Evolutionary conservation across 192 early-diverging fungal species (phyloP).

Genomic region (Umbelopsis sp.): DNA sequence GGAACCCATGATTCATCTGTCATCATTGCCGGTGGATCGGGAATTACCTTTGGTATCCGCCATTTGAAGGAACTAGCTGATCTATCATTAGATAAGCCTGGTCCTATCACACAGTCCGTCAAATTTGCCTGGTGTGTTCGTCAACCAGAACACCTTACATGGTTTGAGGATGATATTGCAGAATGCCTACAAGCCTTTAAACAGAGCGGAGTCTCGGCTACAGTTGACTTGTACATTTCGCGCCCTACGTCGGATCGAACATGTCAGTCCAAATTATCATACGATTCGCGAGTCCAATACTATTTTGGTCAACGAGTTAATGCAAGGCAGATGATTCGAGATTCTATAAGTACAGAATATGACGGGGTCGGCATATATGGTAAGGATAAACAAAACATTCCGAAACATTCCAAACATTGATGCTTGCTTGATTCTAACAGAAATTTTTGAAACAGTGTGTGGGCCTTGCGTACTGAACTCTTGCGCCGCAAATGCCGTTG

Average conservation of each 20-base stretch:
- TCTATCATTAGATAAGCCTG: background rate
- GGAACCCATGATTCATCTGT: constrained; percentile 21
- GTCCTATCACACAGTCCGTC: constrained; percentile 6
- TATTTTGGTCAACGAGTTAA: background rate
- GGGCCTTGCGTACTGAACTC: constrained; percentile 26
- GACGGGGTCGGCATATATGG: background rate
- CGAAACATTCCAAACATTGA: background rate
- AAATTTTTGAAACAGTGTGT: constrained; percentile 27
- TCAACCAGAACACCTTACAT: constrained; percentile 13
- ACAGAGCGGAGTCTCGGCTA: background rate
- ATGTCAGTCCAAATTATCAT: background rate
- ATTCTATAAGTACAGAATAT: background rate
- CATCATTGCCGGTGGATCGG: constrained; percentile 48
- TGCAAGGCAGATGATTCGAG: background rate
- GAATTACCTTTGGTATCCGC: constrained; percentile 46
- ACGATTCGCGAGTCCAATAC: background rate
- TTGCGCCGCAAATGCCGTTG: constrained; percentile 26
- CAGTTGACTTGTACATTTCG: background rate
- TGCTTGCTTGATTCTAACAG: background rate
- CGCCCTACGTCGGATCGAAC: background rate
- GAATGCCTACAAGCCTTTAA: constrained; percentile 16
- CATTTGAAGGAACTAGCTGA: constrained; percentile 37
- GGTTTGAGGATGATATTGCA: constrained; percentile 27
- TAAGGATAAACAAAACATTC: background rate
- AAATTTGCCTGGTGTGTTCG: constrained; percentile 32